Base-by-base conservation (phyloP, 2,329 filamentous ascomycete species). In the Pseudocercospora eumusae region DNA sequence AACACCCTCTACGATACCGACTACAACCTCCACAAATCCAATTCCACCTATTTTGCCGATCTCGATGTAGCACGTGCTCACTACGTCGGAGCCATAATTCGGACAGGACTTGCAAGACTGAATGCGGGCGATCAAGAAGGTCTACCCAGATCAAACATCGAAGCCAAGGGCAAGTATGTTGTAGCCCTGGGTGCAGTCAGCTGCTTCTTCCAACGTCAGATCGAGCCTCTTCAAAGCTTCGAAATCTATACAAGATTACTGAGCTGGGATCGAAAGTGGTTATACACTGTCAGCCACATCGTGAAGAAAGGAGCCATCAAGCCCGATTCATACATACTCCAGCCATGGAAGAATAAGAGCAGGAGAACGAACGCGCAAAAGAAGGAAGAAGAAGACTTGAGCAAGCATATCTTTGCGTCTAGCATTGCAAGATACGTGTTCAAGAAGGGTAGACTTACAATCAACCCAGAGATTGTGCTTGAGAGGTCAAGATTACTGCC, bases 11-110 rank as follows among this genome's bases (percentile, higher is more conserved):
- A 90, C 68, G 92, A 96, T 77, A 91, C 88, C 70, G 93, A 96
- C 78, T 92, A 92, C 80, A 93, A 95, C 78, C 73, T 92, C 47
- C 90, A 93, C 82, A 92, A 93, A 75, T 88, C 87, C 64, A 91
- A 92, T 79, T 86, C 85, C 69, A 96, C 92, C 28, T 96, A 96
- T 80, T 96, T 96, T 74, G 81, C 87, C 67, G 92, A 96, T 76
- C 86, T 96, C 67, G 92, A 96, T 76, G 84, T 93, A 63, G 86
- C 89, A 42, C 89, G 95, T 60, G 90, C 90, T 0, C 90, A 96
- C 66, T 85, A 95, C 8, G 86, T 96, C 57, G 88, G 87, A 7
- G 76, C 76, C 1, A 68, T 83, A 0, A 76, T 83, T 36, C 75
- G 79, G 13, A 79, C 76, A 18, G 80, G 76, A 2, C 78, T 83